Evolutionary conservation across 1,139 yeast species (phyloP), one percentile per base, ranked within the genome.

Genomic region (Magnusiomyces suaveolens): DNA sequence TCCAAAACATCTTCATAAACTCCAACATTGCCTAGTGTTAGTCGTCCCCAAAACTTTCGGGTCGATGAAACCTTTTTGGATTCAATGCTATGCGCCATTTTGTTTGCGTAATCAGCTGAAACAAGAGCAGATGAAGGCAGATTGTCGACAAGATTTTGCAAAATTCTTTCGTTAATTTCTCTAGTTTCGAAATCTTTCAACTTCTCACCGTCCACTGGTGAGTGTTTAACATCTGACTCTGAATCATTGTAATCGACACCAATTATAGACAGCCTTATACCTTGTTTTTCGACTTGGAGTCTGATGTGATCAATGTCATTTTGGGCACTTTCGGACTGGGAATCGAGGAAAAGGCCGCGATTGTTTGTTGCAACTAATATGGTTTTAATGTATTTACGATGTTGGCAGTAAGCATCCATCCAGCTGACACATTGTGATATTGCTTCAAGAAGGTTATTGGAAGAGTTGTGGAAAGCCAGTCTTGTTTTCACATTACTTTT

Each of bases 281-380:
- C 18, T 4, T 38, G 10, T 4, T 23, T 16, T 14, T 14, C 3
- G n/a, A 51, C 21, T 52, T 54, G 47, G 2, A 18, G 10, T 14
- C 3, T 24, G 8, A 25, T 20, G 16, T 23, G 18, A 18, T 21
- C 29, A 14, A 24, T 2, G 32, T 43, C 47, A 23, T 24, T 26
- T 43, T 43, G 16, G 41, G 12, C 43, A 1, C 12, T 18, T 32
- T 16, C 18, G 24, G 50, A 33, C 14, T 47, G 43, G 3, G 18
- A 18, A 18, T 32, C 41, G 2, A 47, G n/a, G 21, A 6, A 3
- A 2, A 29, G 41, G 14, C 41, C 50, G 12, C 51, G 43, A 43
- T 63, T 77, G 57, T 75, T 74, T 12, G 84, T 75, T 21, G 81
- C 65, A 3, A 82, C 69, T 38, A 77, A 72, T 33, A 82, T 64